These are phyloP conservation scores for Monoraphidium neglectum DNA, from an alignment of 139 green algal genomes.

Conservation along the genomic window DNA sequence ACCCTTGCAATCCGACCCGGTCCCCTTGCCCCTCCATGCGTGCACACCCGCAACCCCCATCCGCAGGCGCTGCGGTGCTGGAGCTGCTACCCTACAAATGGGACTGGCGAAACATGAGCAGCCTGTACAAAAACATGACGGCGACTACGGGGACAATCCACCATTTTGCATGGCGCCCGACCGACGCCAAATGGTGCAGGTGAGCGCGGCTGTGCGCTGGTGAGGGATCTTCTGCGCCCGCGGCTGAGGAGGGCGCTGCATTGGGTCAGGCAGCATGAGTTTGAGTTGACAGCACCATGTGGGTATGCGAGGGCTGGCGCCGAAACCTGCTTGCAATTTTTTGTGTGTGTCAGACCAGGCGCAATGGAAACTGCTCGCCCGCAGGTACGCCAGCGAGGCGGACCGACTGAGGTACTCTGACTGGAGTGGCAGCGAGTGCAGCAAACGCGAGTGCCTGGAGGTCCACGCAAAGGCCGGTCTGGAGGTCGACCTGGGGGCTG, in stretches of 20 bases:
- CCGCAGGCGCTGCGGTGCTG: constrained; percentile 64
- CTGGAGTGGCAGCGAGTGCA: constrained; percentile 74
- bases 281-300: no score
- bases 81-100: constrained; percentile 91
- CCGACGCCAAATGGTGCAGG: constrained; percentile 36
- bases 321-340: no score
- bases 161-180: constrained; percentile 80
- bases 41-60: no score
- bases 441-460: constrained; percentile 69
- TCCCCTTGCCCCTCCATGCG: no score
- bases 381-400: no score
- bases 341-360: no score
- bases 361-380: no score
- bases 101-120: constrained; percentile 69
- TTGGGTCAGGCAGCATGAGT: no score
- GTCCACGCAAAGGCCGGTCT: constrained; percentile 68
- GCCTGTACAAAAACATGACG: constrained; percentile 81
- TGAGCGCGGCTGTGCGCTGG: neutral
- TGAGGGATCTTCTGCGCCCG: no score
- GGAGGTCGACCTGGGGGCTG: constrained; percentile 56
- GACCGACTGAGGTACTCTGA: constrained; percentile 60
- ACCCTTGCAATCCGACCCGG: no score
- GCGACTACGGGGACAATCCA: constrained; percentile 62
- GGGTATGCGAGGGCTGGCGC: no score
- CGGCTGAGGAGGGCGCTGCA: no score